A percentile compares a stretch with the other conserved stretches of the same genome.
Evolutionary conservation across 768 basidiomycete species (phyloP).

Genomic region (Mycena polygramma): DNA sequence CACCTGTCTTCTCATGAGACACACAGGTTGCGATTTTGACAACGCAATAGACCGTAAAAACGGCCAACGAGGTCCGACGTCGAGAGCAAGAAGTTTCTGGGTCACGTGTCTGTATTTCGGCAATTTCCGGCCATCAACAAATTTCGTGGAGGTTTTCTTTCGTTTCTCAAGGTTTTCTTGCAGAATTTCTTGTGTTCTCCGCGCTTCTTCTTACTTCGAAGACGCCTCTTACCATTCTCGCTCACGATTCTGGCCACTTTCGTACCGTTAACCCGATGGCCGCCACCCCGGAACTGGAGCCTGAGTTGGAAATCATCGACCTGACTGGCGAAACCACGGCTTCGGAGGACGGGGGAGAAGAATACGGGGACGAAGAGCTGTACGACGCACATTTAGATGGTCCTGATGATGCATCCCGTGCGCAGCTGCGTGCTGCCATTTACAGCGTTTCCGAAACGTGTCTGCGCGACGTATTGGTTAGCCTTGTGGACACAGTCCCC

Average conservation of each 20-base stretch:
- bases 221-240: neutral
- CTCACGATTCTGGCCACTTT: neutral
- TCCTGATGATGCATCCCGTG: constrained; percentile 55
- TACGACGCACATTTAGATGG: constrained; percentile 40
- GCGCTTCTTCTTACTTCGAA: too few relatives aligned
- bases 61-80: too few relatives aligned
- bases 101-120: too few relatives aligned
- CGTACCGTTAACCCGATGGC: constrained; percentile 11
- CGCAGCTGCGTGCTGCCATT: constrained; percentile 58
- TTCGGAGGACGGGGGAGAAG: constrained; percentile 44
- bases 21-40: too few relatives aligned
- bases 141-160: too few relatives aligned
- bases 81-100: too few relatives aligned
- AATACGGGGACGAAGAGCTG: constrained; percentile 40
- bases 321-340: constrained; percentile 57
- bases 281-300: constrained; percentile 14
- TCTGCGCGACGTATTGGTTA: constrained; percentile 56
- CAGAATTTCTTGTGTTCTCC: too few relatives aligned
- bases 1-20: too few relatives aligned
- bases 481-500: constrained; percentile 55
- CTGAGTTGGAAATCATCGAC: constrained; percentile 53
- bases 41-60: too few relatives aligned
- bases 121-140: too few relatives aligned
- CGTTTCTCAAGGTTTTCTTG: too few relatives aligned
- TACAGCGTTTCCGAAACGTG: constrained; percentile 57